A percentile compares a stretch with the other conserved stretches of the same genome.
These are phyloP conservation scores for Heliosperma pusillum DNA, from an alignment of 148 eudicot species.

Conservation along the genomic window DNA sequence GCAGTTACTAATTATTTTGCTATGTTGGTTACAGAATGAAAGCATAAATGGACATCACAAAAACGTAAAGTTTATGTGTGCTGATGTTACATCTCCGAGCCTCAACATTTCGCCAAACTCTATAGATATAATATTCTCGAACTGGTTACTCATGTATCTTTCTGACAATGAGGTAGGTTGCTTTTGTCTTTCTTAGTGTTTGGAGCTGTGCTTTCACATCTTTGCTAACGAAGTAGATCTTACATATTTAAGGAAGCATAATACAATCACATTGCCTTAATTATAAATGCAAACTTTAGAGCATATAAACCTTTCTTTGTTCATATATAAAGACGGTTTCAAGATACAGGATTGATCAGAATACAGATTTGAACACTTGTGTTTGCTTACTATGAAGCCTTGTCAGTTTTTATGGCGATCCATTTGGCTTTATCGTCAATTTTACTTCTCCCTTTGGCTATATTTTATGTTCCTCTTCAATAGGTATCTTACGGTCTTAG, in stretches of 20 bases:
- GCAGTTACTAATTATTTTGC: background rate
- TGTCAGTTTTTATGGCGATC: too few species aligned
- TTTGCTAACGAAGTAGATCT: background rate
- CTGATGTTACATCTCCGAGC: slow-evolving; percentile 91
- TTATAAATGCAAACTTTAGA: too few species aligned
- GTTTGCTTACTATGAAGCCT: too few species aligned
- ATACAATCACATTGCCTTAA: too few species aligned
- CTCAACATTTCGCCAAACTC: slow-evolving; percentile 62
- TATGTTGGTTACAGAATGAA: slow-evolving; percentile 67
- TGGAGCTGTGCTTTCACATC: background rate
- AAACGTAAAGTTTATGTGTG: slow-evolving; percentile 91
- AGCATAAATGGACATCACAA: slow-evolving; percentile 63
- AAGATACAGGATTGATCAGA: background rate
- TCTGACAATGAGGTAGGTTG: slow-evolving; percentile 75
- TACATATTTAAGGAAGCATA: too few species aligned
- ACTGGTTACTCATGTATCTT: slow-evolving; percentile 98
- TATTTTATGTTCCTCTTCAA: too few species aligned
- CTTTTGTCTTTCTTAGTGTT: background rate
- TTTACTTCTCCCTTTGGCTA: background rate
- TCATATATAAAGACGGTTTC: background rate
- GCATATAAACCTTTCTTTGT: background rate
- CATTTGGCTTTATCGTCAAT: too few species aligned
- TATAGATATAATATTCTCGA: slow-evolving; percentile 82
- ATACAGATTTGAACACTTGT: too few species aligned
- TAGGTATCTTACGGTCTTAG: too few species aligned